Conservation (phyloP, 2,329 filamentous ascomycete species). For the Claviceps quebecensis region DNA sequence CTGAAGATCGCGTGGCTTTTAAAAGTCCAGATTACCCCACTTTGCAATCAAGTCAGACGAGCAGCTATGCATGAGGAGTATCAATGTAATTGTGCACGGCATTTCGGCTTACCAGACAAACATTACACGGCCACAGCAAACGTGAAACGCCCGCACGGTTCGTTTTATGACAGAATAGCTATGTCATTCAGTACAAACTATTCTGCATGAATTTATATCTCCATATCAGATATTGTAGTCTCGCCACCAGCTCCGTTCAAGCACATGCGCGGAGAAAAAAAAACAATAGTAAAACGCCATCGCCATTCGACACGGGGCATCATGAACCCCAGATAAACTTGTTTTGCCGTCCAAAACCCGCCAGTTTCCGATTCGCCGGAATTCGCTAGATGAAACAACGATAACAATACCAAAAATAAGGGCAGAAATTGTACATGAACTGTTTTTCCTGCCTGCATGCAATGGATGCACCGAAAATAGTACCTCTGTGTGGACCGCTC, state of each 20-base stretch:
- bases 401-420: not conserved
- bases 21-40: not conserved
- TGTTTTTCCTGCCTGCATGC: too few species aligned
- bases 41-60: not conserved
- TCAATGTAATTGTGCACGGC: too few species aligned
- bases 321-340: not conserved
- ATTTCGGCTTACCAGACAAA: not conserved
- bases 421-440: not conserved
- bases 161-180: not conserved
- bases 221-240: constrained; percentile 2
- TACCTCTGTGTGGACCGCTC: not conserved
- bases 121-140: not conserved
- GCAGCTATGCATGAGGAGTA: not conserved
- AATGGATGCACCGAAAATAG: not conserved
- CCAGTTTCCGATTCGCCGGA: not conserved
- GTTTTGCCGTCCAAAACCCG: not conserved
- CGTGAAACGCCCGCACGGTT: not conserved
- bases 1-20: not conserved
- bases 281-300: not conserved
- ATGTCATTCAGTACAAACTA: too few species aligned
- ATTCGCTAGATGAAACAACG: not conserved
- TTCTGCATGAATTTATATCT: not conserved
- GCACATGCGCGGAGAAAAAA: not conserved
- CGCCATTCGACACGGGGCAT: not conserved
- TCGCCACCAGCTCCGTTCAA: not conserved